Conservation (phyloP, 73 alveolate genomes). For the Tetrahymena borealis region DNA sequence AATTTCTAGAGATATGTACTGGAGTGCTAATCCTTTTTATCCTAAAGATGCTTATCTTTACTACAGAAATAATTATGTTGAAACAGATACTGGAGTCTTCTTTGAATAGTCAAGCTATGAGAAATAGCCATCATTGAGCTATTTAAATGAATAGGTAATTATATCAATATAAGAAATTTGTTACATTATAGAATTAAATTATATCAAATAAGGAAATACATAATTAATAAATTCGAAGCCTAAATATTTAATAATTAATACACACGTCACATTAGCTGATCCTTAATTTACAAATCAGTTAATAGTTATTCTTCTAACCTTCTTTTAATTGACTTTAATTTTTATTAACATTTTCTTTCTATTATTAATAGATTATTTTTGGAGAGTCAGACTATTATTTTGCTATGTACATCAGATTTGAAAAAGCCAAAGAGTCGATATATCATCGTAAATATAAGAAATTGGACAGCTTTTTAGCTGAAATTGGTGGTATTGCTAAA, state of each 20-base stretch:
- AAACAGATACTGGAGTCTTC: neutral
- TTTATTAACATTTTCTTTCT: too few species aligned
- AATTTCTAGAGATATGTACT: neutral
- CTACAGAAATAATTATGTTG: neutral
- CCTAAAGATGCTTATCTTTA: neutral
- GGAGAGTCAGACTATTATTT: neutral
- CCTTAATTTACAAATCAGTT: too few species aligned
- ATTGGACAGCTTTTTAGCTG: neutral
- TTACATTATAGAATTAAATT: too few species aligned
- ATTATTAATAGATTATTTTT: neutral
- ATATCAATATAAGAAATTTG: too few species aligned
- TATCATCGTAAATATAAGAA: neutral
- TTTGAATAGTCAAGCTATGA: neutral
- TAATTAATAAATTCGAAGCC: too few species aligned
- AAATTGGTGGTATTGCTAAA: neutral
- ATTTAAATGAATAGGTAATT: neutral
- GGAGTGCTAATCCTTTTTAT: neutral
- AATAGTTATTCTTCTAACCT: too few species aligned
- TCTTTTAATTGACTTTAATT: neutral
- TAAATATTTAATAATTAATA: too few species aligned
- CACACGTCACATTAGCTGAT: too few species aligned
- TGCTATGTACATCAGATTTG: neutral
- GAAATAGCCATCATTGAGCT: neutral
- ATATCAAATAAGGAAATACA: too few species aligned
- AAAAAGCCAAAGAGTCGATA: neutral